Evolutionary conservation across 2,329 filamentous ascomycete species (phyloP), one percentile per base, ranked within the genome.

Genomic region (Colletotrichum sublineola): DNA sequence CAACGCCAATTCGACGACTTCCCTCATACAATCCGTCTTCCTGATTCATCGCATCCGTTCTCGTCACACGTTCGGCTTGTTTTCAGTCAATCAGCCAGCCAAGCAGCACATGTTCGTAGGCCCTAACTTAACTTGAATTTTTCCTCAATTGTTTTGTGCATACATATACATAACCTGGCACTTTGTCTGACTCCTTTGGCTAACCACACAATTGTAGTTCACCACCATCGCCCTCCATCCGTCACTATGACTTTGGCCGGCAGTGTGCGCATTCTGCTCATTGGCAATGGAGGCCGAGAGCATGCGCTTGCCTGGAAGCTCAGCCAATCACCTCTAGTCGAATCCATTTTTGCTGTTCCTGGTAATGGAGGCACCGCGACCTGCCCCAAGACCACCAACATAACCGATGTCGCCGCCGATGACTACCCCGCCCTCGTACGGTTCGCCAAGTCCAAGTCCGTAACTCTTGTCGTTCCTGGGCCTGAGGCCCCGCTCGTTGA

Each of bases 281-380:
- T 95, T 66, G 93, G 93, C 75, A 93, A 92, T 76, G 93, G 93
- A 73, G 93, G 91, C 65, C 88, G 93, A 74, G 93, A 95, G 81
- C 92, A 95, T 84, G 91, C 92, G 36, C 84, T 94, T 64, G 92
- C 92, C 44, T 94, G 92, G 92, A 94, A 93, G 81, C 82, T 95
- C 72, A 85, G 88, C 69, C 88, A 93, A 79, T 93, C 91, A 2
- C 83, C 87, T 9, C 84, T 83, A 8, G 90, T 94, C 62, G 86
- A 90, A 68, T 85, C 87, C 74, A 91, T 94, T 73, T 80, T 81
- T 60, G 83, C 81, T 20, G 80, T 81, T 29, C 84, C 85, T 15
- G 92, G 93, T 62, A 95, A 95, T 80, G 92, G 92, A 63, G 93
- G 92, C 40, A 94, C 92, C 42, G 84, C 83, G 73, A 80, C 71